Evolutionary conservation across 306 rosid genomes (phyloP), one percentile per base, ranked within the genome.

Genomic region (Gleditsia sinensis): DNA sequence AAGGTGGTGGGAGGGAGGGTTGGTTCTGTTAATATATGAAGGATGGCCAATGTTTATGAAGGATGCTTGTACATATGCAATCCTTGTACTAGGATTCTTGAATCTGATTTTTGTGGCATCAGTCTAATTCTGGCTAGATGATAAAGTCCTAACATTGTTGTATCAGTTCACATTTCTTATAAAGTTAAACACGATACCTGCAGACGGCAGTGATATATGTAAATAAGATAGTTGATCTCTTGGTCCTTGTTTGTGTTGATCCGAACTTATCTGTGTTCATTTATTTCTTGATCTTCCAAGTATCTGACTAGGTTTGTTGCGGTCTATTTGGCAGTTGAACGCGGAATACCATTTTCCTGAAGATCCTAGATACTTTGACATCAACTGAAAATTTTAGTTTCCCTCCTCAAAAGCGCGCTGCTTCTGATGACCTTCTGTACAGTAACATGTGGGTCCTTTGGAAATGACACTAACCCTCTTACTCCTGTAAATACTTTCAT

Each of bases 261-360:
- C 30, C 17, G 30, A 19, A 42, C 28, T 19, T 30, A 17, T 20
- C 9, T 8, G 27, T 60, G 70, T 25, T 7, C 14, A 19, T 43
- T 12, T 32, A 43, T 66, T 32, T 62, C 23, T 67, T 72, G 49
- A 58, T 51, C 28, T 40, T 50, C n/a, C 7, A 71, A 54, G 54
- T 25, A 3, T 74, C 78, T 88, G 49, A 75, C 80, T 54, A 39
- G 54, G 66, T 57, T 46, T 81, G 53, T 72, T 78, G 25, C 19
- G 64, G 49, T 75, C 7, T 50, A 0, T 71, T 75, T 90, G 72
- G 76, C 99, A 95, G 99, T 84, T 92, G 88, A 95, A 85, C 40
- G 93, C 87, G 91, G 99, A 92, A 75, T 87, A 90, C 82, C 99
- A 95, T 87, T 92, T 86, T 82, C 99, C 99, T 53, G 99, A 92